Evolutionary conservation across 23 red algal species (phyloP).

Genomic region (Gracilaria caudata): DNA sequence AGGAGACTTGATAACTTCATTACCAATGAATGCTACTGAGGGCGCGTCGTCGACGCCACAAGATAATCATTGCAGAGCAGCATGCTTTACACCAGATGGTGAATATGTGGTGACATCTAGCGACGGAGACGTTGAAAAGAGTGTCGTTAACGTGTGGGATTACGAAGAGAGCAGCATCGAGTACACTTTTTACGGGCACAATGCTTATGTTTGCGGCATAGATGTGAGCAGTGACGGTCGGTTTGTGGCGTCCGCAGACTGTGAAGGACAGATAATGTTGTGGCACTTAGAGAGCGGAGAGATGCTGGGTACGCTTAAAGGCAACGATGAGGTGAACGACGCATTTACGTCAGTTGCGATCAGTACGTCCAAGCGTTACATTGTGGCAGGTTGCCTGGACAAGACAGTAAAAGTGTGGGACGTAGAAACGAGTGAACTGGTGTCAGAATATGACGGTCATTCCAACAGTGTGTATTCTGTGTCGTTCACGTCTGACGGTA

Average conservation of each 20-base stretch:
- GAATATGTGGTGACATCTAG: not conserved
- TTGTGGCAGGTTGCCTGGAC: not conserved
- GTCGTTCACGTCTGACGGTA: not conserved
- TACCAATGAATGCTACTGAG: not conserved
- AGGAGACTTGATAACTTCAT: not conserved
- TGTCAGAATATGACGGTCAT: not conserved
- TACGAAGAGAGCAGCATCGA: not conserved
- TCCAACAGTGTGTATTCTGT: not conserved
- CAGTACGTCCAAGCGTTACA: not conserved
- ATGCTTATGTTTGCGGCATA: not conserved
- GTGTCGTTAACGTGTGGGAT: conserved; percentile 3
- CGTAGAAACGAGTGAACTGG: not conserved
- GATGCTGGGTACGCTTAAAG: not conserved
- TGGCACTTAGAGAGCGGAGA: not conserved
- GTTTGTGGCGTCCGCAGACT: not conserved
- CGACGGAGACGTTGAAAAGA: not conserved
- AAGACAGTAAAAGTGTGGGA: not conserved
- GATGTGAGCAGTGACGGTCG: not conserved
- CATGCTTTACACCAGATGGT: not conserved
- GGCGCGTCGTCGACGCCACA: not conserved
- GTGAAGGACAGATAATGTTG: not conserved
- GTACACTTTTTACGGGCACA: not conserved
- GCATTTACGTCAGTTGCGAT: not conserved
- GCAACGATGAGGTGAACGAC: not conserved
- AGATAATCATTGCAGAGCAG: not conserved